Conservation (phyloP, 768 basidiomycete genomes). For the Pleurotus ostreatus region DNA sequence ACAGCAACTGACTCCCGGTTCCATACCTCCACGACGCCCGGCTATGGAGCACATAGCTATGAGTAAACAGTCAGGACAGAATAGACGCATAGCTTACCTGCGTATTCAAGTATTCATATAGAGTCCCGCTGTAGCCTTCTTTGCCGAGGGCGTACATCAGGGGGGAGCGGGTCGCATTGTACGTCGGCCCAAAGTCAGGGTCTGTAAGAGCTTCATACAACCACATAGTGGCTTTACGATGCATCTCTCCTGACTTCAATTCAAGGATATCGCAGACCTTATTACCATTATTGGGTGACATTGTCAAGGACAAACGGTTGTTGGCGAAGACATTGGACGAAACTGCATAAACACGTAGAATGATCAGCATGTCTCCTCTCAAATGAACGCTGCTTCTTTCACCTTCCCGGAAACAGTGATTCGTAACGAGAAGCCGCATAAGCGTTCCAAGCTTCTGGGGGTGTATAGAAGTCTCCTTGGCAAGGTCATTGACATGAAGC, state of each 20-base stretch:
- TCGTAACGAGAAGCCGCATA: slow-evolving; percentile 2
- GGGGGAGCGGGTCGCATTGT: slow-evolving; percentile 12
- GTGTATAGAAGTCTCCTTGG: not conserved
- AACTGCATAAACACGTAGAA: not conserved
- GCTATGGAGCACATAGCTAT: too few relatives aligned
- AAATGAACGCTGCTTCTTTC: too few relatives aligned
- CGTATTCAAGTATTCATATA: slow-evolving; percentile 5
- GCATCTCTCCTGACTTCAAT: slow-evolving; percentile 8
- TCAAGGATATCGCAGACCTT: not conserved
- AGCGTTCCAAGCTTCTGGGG: slow-evolving; percentile 5
- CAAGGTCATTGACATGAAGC: slow-evolving; percentile 8
- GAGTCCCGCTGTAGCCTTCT: slow-evolving; percentile 1
- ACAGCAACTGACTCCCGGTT: too few relatives aligned
- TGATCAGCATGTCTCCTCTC: not conserved
- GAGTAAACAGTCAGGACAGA: not conserved
- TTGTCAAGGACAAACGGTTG: slow-evolving; percentile 8
- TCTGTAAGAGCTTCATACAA: slow-evolving; percentile 13
- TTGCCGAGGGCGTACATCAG: slow-evolving; percentile 14
- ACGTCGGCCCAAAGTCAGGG: slow-evolving; percentile 13
- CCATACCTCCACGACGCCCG: too few relatives aligned
- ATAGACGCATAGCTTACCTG: not conserved
- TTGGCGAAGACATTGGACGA: slow-evolving; percentile 6
- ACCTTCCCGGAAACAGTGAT: slow-evolving; percentile 8
- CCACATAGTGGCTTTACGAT: not conserved
- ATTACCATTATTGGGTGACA: not conserved